Conservation (phyloP, 345 rosid genomes). For the Carallia pectinifolia region DNA sequence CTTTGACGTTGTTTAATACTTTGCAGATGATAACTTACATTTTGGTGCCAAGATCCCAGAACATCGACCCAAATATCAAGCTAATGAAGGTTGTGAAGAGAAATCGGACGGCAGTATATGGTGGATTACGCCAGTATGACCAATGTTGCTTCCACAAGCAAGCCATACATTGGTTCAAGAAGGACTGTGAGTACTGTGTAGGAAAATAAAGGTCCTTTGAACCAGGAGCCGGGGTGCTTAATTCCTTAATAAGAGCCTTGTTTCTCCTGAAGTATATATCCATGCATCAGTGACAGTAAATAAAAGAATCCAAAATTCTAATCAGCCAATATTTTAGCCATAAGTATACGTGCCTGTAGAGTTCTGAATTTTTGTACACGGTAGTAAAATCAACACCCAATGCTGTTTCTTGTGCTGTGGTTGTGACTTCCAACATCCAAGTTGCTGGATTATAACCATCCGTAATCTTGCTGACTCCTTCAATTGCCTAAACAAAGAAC, state of each 20-base stretch:
- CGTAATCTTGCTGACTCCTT: conserved; percentile 53
- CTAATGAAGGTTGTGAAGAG: conserved; percentile 51
- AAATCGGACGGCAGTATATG: conserved; percentile 57
- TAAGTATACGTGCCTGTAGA: conserved; percentile 35
- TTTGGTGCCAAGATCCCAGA: conserved; percentile 50
- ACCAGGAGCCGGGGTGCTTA: conserved; percentile 53
- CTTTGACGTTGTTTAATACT: too few relatives aligned
- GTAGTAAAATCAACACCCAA: conserved; percentile 56
- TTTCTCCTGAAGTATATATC: conserved; percentile 18
- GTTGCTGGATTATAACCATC: conserved; percentile 75
- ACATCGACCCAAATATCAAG: conserved; percentile 37
- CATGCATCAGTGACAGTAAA: not conserved
- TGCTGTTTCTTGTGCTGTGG: conserved; percentile 50
- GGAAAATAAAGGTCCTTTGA: conserved; percentile 53
- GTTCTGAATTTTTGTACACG: conserved; percentile 47
- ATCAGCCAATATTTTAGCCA: not conserved
- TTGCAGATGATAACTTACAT: conserved; percentile 26
- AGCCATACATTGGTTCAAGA: conserved; percentile 49
- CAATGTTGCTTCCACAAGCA: conserved; percentile 67
- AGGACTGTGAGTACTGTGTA: conserved; percentile 49
- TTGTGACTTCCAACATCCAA: conserved; percentile 76
- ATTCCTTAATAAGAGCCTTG: conserved; percentile 51
- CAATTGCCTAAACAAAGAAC: conserved; percentile 35
- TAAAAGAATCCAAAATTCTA: not conserved
- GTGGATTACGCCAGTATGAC: conserved; percentile 74